Percentiles rank a stretch among this genome's conserved stretches.
These are phyloP conservation scores for Pseudopithomyces maydicus DNA, from an alignment of 2,329 filamentous ascomycete species.

Conservation along the genomic window DNA sequence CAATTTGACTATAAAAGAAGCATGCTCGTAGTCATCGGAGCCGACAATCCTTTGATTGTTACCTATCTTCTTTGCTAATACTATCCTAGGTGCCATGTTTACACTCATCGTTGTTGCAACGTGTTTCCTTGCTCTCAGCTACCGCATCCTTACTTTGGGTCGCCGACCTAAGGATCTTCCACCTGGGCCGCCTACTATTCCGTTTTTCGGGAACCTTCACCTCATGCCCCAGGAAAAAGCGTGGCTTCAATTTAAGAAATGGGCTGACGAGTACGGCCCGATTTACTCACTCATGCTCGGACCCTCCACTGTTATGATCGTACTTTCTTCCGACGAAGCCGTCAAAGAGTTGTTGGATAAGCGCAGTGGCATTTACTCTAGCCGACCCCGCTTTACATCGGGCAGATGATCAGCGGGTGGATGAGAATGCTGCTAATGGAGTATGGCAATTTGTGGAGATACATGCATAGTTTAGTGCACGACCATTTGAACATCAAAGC, in stretches of 20 bases:
- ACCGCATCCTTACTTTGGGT: conserved; percentile 15
- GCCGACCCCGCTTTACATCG: conserved; percentile 51
- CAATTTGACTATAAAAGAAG: no score
- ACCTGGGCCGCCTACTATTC: conserved; percentile 57
- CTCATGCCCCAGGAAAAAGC: conserved; percentile 49
- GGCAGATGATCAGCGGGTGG: conserved; percentile 24
- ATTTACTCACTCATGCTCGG: conserved; percentile 60
- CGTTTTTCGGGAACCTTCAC: conserved; percentile 58
- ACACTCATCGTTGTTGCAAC: neutral
- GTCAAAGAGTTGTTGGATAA: conserved; percentile 60
- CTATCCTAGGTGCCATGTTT: neutral
- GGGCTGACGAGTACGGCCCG: conserved; percentile 59
- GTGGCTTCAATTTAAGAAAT: conserved; percentile 56
- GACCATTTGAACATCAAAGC: conserved; percentile 21
- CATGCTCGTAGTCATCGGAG: no score
- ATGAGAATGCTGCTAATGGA: conserved; percentile 22
- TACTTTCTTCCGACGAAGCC: conserved; percentile 50
- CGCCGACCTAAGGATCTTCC: conserved; percentile 46
- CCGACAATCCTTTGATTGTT: no score
- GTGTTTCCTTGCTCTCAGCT: neutral
- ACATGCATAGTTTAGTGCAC: conserved; percentile 19
- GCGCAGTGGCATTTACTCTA: conserved; percentile 54
- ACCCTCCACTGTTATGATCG: conserved; percentile 49
- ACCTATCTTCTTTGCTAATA: neutral
- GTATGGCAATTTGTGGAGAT: conserved; percentile 23